Percentiles rank a stretch among this genome's conserved stretches.
Evolutionary conservation across 176 grass and related monocot species (phyloP).

Genomic region (Alloteropsis semialata): DNA sequence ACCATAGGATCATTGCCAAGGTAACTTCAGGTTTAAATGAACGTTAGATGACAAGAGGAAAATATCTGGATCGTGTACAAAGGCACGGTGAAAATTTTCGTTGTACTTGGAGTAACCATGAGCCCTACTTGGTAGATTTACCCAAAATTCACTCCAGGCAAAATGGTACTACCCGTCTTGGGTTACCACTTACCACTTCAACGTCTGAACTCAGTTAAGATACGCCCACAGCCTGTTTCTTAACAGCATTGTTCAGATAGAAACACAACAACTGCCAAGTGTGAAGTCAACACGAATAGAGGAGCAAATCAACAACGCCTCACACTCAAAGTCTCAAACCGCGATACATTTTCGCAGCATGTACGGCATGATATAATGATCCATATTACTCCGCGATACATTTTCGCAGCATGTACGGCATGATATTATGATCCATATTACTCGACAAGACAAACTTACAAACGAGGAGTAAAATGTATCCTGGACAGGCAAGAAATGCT

Average conservation of each 20-base stretch:
- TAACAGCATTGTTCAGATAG: background rate
- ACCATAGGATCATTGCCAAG: no score
- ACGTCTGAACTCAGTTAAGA: background rate
- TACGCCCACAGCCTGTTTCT: background rate
- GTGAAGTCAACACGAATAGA: background rate
- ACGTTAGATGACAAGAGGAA: background rate
- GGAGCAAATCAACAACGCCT: background rate
- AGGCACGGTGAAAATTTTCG: background rate
- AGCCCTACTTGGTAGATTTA: no score
- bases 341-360: background rate
- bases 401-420: background rate
- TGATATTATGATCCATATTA: background rate
- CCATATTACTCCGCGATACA: background rate
- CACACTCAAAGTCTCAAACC: no score
- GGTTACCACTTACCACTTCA: no score
- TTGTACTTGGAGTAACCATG: background rate
- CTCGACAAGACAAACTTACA: conserved; percentile 16
- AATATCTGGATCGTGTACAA: background rate
- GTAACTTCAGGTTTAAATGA: background rate
- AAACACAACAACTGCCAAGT: background rate
- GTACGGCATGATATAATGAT: background rate
- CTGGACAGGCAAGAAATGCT: background rate
- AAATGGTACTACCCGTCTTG: background rate
- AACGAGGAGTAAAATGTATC: background rate
- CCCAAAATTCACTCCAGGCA: background rate